Evolutionary conservation across 2,329 filamentous ascomycete species (phyloP), one percentile per base, ranked within the genome.

Genomic region (Talaromyces sp.): DNA sequence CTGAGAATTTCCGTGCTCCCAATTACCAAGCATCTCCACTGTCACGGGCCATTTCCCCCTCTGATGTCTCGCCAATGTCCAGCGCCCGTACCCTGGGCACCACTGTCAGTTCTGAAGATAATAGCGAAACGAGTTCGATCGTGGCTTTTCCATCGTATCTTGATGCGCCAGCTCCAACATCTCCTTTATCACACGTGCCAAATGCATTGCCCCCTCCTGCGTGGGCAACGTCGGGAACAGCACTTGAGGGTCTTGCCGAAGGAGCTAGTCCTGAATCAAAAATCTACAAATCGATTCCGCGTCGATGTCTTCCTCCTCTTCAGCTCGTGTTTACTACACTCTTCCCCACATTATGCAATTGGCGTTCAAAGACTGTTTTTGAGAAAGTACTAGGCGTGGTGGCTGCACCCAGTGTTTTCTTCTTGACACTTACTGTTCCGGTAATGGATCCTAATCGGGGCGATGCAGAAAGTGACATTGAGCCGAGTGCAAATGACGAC

Each of bases 381-480:
- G 92, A 93, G 67, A 92, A 90, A 69, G 77, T 92, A 51, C 78
- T 97, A 54, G 93, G 91, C 48, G 68, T 94, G 11, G 82, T 95
- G 41, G 92, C 92, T 8, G 88, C 91, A n/a, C 90, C 92, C 1
- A 95, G 89, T 67, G 91, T 99, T 41, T 90, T 99, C 63, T 77
- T 97, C 2, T 81, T 99, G 3, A 93, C 93, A 0, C 86, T 94
- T 53, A 99, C 94, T 0, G 75, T 99, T 4, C 94, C 95, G 0
- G 92, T 99, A 0, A 90, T 96, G 6, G 93, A 97, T 68, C 84
- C 84, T 1, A 81, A 84, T 21, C 80, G 75, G 38, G 71, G 82
- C 8, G 83, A 85, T 12, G 75, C 75, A 5, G 51, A 35, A n/a
- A 29, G 48, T 14, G 32, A 58, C 9, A 17, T 31, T 24, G 29